A percentile compares a stretch with the other conserved stretches of the same genome.
These are phyloP conservation scores for Solanum piurae DNA, from an alignment of 257 asterid species.

Conservation along the genomic window DNA sequence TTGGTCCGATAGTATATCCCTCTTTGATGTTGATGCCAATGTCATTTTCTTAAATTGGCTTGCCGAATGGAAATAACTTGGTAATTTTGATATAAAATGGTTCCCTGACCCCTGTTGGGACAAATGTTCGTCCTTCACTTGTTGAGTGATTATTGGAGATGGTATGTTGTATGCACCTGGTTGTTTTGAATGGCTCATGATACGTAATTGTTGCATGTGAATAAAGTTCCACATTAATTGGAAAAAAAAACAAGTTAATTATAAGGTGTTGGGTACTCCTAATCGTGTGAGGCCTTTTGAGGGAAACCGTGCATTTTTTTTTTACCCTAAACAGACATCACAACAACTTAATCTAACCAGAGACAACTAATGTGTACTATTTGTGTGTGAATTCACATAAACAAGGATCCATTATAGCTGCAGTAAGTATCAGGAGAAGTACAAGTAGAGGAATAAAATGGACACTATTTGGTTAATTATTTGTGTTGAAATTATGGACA, in stretches of 20 bases:
- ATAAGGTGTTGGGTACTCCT: too few relatives aligned
- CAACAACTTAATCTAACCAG: rapidly evolving
- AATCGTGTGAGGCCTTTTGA: not conserved
- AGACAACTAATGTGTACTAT: not conserved
- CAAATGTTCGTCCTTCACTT: not conserved
- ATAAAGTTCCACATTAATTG: not conserved
- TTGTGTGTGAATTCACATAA: not conserved
- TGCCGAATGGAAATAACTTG: too few relatives aligned
- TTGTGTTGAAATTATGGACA: not conserved
- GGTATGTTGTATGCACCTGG: not conserved
- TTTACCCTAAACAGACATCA: too few relatives aligned
- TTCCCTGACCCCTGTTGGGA: too few relatives aligned
- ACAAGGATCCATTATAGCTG: not conserved
- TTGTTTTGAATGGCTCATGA: not conserved
- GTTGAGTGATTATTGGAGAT: not conserved
- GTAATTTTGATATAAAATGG: too few relatives aligned
- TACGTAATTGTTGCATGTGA: rapidly evolving
- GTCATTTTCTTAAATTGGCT: too few relatives aligned
- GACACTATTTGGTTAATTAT: not conserved
- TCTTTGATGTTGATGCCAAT: too few relatives aligned
- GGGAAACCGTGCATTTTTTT: too few relatives aligned
- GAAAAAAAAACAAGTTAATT: too few relatives aligned
- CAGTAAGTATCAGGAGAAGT: not conserved
- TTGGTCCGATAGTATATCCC: not conserved
- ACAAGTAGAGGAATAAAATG: not conserved